These are phyloP conservation scores for Populus euphratica DNA, from an alignment of 345 rosid genomes.

Conservation along the genomic window DNA sequence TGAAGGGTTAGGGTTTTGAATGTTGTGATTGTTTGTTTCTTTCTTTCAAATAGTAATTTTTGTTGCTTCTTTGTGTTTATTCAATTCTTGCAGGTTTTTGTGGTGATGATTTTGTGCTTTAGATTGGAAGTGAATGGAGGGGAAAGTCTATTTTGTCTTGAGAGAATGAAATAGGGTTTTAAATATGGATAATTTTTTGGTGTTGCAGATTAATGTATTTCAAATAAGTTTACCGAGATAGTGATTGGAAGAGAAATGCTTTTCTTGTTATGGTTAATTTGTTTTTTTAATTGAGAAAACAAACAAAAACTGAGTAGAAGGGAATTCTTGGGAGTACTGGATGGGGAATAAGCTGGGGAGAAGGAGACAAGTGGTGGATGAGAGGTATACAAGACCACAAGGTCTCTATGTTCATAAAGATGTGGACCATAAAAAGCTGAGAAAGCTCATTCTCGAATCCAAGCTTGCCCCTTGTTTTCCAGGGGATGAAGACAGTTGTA, in stretches of 20 bases:
- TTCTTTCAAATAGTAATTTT: background rate
- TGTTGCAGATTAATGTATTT: background rate
- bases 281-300: background rate
- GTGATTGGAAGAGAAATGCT: background rate
- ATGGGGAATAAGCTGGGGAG: slow-evolving; percentile 98
- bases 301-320: background rate
- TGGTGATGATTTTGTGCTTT: background rate
- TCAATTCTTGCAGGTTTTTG: background rate
- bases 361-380: slow-evolving; percentile 85
- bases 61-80: background rate
- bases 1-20: background rate
- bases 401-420: slow-evolving; percentile 85
- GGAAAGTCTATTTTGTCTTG: background rate
- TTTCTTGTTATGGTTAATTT: background rate
- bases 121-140: background rate
- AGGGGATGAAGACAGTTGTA: slow-evolving; percentile 72
- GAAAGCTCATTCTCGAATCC: slow-evolving; percentile 86
- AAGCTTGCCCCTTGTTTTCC: slow-evolving; percentile 99
- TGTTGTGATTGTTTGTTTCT: background rate
- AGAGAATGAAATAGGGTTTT: background rate
- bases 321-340: slow-evolving; percentile 8
- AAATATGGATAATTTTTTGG: background rate
- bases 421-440: slow-evolving; percentile 90
- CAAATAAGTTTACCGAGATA: background rate
- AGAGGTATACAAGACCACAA: slow-evolving; percentile 84